Conservation (phyloP, 805 yeast genomes). For the Ogataea dorogensis region DNA sequence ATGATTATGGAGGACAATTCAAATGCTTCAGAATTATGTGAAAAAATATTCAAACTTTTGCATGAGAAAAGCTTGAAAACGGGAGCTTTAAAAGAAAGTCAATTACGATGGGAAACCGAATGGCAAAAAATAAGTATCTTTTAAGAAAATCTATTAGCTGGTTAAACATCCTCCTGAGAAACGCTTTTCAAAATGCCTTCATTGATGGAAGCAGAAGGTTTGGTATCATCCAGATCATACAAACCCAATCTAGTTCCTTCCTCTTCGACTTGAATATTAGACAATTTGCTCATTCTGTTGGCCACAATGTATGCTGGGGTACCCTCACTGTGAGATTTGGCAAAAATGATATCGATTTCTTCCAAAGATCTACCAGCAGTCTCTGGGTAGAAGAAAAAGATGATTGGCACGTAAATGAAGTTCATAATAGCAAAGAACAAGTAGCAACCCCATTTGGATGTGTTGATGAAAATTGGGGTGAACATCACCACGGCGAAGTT, state of each 20-base stretch:
- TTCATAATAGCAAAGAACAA: slow-evolving; percentile 67
- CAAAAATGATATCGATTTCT: slow-evolving; percentile 69
- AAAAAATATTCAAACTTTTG: slow-evolving; percentile 34
- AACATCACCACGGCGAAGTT: slow-evolving; percentile 70
- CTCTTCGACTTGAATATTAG: slow-evolving; percentile 55
- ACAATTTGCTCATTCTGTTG: slow-evolving; percentile 55
- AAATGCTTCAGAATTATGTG: slow-evolving; percentile 44
- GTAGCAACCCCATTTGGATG: slow-evolving; percentile 63
- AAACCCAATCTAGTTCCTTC: slow-evolving; percentile 61
- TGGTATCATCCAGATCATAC: slow-evolving; percentile 25
- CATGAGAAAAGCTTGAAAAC: slow-evolving; percentile 40
- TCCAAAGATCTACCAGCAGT: slow-evolving; percentile 75
- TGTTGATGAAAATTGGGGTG: slow-evolving; percentile 54
- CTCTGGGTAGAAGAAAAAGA: slow-evolving; percentile 71
- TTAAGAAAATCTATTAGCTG: slow-evolving; percentile 2
- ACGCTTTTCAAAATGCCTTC: slow-evolving; percentile 12
- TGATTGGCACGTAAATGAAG: slow-evolving; percentile 58
- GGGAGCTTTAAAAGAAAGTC: slow-evolving; percentile 77
- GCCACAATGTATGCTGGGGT: slow-evolving; percentile 65
- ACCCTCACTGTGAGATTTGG: slow-evolving; percentile 56
- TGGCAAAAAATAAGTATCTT: slow-evolving; percentile 45
- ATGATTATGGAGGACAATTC: slow-evolving; percentile 41
- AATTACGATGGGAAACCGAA: slow-evolving; percentile 67
- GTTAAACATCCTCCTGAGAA: slow-evolving; percentile 5
- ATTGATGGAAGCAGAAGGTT: slow-evolving; percentile 15